Evolutionary conservation across 768 basidiomycete genomes (phyloP).

Genomic region (Piloderma croceum): DNA sequence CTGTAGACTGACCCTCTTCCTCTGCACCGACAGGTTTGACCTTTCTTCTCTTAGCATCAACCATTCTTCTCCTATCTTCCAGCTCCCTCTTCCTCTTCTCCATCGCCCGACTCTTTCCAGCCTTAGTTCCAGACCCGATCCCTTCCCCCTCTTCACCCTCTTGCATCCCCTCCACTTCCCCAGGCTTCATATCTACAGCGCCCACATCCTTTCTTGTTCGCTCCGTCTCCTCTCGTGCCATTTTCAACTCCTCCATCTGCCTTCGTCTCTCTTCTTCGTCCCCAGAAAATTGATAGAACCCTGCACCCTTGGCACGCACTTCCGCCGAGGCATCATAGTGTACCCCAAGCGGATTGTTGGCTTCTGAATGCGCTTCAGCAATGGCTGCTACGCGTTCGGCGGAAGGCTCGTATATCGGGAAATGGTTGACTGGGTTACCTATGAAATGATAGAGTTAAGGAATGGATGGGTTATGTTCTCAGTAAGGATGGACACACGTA

Average conservation of each 20-base stretch:
- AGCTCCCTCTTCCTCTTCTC: constrained; percentile 72
- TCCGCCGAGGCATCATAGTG: constrained; percentile 85
- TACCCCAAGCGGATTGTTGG: constrained; percentile 57
- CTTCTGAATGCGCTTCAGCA: constrained; percentile 61
- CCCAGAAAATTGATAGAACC: constrained; percentile 84
- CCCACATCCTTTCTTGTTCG: constrained; percentile 52
- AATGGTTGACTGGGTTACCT: constrained; percentile 82
- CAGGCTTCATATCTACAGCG: constrained; percentile 55
- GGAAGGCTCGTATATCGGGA: constrained; percentile 84
- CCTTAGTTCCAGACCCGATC: constrained; percentile 18
- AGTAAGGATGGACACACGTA: constrained; percentile 35
- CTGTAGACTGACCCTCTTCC: constrained; percentile 6
- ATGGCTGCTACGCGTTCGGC: constrained; percentile 75
- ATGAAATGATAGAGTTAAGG: constrained; percentile 8
- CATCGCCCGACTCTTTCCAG: constrained; percentile 41
- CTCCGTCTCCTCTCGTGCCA: constrained; percentile 67
- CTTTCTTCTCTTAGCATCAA: constrained; percentile 70
- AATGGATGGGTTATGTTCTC: not conserved
- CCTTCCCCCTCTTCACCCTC: too few relatives aligned
- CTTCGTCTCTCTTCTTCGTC: constrained; percentile 73
- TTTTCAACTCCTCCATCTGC: constrained; percentile 80
- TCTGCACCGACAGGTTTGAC: constrained; percentile 18
- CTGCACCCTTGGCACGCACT: constrained; percentile 84
- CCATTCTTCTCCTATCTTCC: constrained; percentile 52
- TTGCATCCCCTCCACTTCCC: constrained; percentile 77